These are phyloP conservation scores for Stropharia rugosoannulata DNA, from an alignment of 768 basidiomycete genomes.

Conservation along the genomic window DNA sequence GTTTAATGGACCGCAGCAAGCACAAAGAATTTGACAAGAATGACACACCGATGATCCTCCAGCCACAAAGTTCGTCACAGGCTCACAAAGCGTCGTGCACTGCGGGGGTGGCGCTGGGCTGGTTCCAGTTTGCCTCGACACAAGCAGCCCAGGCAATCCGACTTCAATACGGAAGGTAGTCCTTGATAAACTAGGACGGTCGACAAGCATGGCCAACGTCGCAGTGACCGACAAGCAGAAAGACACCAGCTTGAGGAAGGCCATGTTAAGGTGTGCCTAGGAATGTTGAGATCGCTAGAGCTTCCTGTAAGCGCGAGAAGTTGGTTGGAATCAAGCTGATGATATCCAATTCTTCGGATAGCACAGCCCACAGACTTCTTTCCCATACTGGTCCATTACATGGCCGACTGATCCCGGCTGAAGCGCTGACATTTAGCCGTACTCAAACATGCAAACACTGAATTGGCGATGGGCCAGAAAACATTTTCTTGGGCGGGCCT, in stretches of 20 bases:
- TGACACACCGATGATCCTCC: slow-evolving; percentile 1
- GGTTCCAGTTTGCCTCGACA: slow-evolving; percentile 19
- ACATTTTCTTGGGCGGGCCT: no score
- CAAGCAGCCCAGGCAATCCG: not conserved
- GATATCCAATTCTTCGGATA: no score
- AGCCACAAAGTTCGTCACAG: slow-evolving; percentile 21
- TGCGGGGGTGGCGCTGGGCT: slow-evolving; percentile 25
- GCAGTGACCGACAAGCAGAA: not conserved
- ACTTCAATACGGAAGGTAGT: not conserved
- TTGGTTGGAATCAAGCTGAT: no score
- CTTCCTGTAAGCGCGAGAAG: no score
- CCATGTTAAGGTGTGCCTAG: not conserved
- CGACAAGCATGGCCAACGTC: not conserved
- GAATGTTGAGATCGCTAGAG: not conserved
- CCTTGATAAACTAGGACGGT: not conserved
- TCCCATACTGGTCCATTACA: no score
- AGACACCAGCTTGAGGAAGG: not conserved
- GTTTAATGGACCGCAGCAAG: not conserved
- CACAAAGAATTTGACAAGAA: slow-evolving; percentile 1
- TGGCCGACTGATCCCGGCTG: no score
- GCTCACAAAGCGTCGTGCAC: slow-evolving; percentile 30
- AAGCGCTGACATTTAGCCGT: no score
- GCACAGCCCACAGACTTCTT: no score
- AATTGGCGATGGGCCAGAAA: no score
- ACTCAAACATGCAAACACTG: no score